phyloP scores from a whole-genome alignment of 176 grass and related monocot species.

The maize (Zea mays) region DNA sequence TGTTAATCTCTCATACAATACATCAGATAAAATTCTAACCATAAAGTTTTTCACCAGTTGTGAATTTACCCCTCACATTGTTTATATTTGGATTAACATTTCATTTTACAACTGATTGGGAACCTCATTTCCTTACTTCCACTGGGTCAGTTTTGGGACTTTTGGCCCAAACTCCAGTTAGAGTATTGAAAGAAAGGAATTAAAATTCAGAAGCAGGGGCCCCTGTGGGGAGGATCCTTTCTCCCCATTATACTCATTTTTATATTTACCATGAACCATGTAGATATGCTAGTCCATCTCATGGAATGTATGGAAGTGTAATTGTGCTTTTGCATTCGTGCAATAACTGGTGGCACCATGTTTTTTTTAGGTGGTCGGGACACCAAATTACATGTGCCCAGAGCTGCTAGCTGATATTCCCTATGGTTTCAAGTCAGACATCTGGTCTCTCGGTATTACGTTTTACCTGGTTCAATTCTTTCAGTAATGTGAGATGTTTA shows the following conservation, averaged over 20 bases:
- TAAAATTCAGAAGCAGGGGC: background rate
- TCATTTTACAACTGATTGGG: background rate
- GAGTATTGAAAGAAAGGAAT: background rate
- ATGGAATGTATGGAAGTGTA: background rate
- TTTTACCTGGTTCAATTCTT: constrained; percentile 41
- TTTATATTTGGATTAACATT: constrained; percentile 19
- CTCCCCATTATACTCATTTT: background rate
- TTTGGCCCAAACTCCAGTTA: background rate
- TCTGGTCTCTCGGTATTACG: constrained; percentile 91
- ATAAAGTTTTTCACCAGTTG: background rate
- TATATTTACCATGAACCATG: background rate
- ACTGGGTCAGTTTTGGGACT: background rate
- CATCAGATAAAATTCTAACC: background rate
- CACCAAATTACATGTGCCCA: constrained; percentile 99
- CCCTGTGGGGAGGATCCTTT: background rate
- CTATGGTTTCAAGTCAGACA: constrained; percentile 98
- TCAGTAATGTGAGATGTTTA: constrained; percentile 37
- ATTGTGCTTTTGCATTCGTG: background rate
- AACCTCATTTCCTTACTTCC: background rate
- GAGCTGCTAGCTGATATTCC: constrained; percentile 97
- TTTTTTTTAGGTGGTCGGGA: constrained; percentile 85
- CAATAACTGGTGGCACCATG: background rate
- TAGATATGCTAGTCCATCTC: constrained; percentile 14
- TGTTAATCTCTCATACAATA: background rate
- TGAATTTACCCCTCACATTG: background rate